Evolutionary conservation across 768 basidiomycete species (phyloP).

Genomic region (Strobilomyces dryophilus): DNA sequence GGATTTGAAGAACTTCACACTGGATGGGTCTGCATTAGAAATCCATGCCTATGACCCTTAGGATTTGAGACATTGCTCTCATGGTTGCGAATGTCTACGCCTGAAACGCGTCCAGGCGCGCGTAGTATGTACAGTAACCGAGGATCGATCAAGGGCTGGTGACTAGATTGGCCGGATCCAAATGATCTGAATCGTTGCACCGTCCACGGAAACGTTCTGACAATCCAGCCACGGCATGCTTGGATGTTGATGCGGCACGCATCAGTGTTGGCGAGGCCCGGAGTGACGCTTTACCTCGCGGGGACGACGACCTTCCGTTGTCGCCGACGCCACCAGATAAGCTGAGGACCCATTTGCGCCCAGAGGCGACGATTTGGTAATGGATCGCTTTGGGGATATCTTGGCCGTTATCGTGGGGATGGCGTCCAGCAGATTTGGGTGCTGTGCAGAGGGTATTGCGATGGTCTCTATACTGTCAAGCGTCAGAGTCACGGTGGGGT

Average conservation of each 20-base stretch:
- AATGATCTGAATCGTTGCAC: neutral
- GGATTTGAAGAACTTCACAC: neutral
- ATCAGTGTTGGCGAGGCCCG: neutral
- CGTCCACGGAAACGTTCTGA: neutral
- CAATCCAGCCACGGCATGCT: neutral
- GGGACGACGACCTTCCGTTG: neutral
- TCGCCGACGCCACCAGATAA: constrained; percentile 5
- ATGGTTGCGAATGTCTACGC: neutral
- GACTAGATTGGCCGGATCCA: neutral
- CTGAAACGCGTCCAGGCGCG: neutral
- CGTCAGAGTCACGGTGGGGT: neutral
- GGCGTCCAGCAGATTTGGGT: neutral
- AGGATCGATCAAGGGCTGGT: neutral
- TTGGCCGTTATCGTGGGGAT: neutral
- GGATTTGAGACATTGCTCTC: neutral
- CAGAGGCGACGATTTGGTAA: constrained; percentile 7
- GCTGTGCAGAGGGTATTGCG: neutral
- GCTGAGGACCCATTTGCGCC: neutral
- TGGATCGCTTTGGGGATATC: neutral
- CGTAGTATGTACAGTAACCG: neutral
- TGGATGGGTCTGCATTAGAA: neutral
- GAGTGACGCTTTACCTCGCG: neutral
- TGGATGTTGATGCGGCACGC: no score
- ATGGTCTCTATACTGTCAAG: neutral
- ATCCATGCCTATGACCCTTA: neutral